Percentiles rank a stretch among this genome's conserved stretches.
Conservation (phyloP, 805 yeast genomes). For the Yarrowia keelungensis region DNA sequence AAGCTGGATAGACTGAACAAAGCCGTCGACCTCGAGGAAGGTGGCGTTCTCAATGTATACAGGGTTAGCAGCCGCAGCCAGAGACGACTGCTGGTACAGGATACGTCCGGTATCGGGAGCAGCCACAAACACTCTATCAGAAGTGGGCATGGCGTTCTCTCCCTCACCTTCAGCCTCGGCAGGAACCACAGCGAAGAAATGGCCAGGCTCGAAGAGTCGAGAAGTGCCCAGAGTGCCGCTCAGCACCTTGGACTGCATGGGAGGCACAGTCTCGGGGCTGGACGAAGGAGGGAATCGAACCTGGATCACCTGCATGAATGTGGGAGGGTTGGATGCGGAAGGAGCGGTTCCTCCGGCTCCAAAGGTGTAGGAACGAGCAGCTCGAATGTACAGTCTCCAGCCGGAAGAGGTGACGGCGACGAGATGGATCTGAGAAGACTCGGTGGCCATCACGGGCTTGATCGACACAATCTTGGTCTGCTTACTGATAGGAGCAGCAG, state of each 20-base stretch:
- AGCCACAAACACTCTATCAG: constrained; percentile 67
- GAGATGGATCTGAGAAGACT: constrained; percentile 71
- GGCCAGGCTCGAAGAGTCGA: constrained; percentile 81
- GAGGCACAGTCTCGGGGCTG: constrained; percentile 34
- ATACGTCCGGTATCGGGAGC: constrained; percentile 83
- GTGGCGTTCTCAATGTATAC: constrained; percentile 80
- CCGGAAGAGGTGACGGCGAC: constrained; percentile 85
- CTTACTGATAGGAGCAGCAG: constrained; percentile 44
- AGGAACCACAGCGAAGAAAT: constrained; percentile 70
- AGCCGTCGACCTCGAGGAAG: constrained; percentile 64
- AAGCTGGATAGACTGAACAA: constrained; percentile 75
- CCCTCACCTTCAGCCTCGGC: constrained; percentile 43
- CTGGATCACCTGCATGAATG: constrained; percentile 51
- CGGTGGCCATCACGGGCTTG: constrained; percentile 64
- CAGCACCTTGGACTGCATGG: constrained; percentile 47
- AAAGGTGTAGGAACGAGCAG: constrained; percentile 46
- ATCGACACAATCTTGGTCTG: constrained; percentile 59
- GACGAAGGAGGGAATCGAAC: constrained; percentile 57
- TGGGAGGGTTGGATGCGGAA: constrained; percentile 46
- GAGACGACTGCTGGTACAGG: constrained; percentile 60
- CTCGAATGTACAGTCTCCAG: constrained; percentile 76
- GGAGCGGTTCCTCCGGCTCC: constrained; percentile 40
- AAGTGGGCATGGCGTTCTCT: constrained; percentile 41
- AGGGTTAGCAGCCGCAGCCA: constrained; percentile 48
- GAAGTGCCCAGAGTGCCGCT: constrained; percentile 65